Base-by-base conservation (phyloP, 2,329 filamentous ascomycete genomes). In the Xylariaceae sp. region DNA sequence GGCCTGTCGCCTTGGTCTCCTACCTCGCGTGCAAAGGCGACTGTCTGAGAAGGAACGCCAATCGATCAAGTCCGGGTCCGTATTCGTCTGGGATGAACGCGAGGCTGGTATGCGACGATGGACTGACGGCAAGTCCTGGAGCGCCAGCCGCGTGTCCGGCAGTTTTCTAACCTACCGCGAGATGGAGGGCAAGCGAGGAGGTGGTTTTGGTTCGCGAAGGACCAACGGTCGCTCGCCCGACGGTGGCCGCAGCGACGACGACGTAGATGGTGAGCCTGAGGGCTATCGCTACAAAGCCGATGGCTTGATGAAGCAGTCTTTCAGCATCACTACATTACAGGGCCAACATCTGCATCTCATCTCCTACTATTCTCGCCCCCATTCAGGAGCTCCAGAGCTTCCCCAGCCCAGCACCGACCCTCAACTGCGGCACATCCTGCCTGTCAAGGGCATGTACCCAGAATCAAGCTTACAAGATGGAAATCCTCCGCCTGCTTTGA, bases 51-150 rank as follows among this genome's bases (percentile, higher is more conserved):
- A 97, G 71, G 93, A 98, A 71, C 82, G 93, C 50, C 91, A 96
- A 64, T 89, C 89, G 4, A 98, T 98, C 66, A 85, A 89, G 62
- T 95, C 92, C 1, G 93, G 93, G 35, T 98, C 93, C 0, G 92
- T 98, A 3, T 98, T 97, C 61, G 93, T 98, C n/a, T 98, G 93
- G 93, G 93, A 98, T 67, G 93, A 98, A 74, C 78, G 92, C 58
- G 93, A 98, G 73, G 93, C 93, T 10, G 93, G 93, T 55, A 98
- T 98, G 93, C 80, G 93, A 61, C 78, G 93, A 67, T 98, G 93
- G 93, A 98, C 93, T 1, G 93, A 98, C 60, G 93, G 93, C 45
- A 98, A 98, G 67, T 97, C 92, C 27, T 98, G 93, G 93, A 97
- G 92, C 63, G 93, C 93, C 25, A 97, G 92, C 70, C 82, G 93